A percentile compares a stretch with the other conserved stretches of the same genome.
Evolutionary conservation across 225 moss, liverwort and hornwort genomes (phyloP).

Genomic region (Anthoceros angustus): DNA sequence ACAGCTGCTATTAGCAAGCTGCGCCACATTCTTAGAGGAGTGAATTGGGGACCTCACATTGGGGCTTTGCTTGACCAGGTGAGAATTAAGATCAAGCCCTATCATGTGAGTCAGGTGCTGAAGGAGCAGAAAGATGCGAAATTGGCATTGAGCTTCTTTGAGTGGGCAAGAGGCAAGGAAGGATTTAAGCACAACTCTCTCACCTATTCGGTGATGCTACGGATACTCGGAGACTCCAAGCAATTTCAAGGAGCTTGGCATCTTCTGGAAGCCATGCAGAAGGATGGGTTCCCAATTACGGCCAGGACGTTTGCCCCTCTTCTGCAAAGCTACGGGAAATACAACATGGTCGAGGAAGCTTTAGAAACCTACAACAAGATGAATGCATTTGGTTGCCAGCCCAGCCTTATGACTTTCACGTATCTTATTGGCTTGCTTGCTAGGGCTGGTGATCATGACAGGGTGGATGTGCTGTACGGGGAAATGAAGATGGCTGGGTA

Average conservation of each 20-base stretch:
- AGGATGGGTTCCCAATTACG: slow-evolving; percentile 19
- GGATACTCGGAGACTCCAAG: slow-evolving; percentile 31
- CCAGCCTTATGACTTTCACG: slow-evolving; percentile 31
- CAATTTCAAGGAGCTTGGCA: slow-evolving; percentile 23
- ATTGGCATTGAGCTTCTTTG: slow-evolving; percentile 19
- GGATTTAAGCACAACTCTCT: slow-evolving; percentile 16
- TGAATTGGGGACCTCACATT: background rate
- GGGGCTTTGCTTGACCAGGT: slow-evolving; percentile 6
- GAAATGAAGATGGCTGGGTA: slow-evolving; percentile 31
- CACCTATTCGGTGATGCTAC: slow-evolving; percentile 29
- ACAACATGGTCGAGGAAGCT: slow-evolving; percentile 48
- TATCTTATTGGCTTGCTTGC: slow-evolving; percentile 37
- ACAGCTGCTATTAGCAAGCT: background rate
- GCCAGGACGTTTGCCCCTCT: slow-evolving; percentile 46
- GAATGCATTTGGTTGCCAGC: slow-evolving; percentile 25
- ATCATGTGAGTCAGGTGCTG: slow-evolving; percentile 18
- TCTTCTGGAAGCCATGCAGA: slow-evolving; percentile 23
- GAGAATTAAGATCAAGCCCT: slow-evolving; percentile 8
- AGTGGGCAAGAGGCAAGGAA: slow-evolving; percentile 17
- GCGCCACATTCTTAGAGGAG: background rate
- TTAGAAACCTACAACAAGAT: slow-evolving; percentile 26
- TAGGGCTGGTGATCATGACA: slow-evolving; percentile 28
- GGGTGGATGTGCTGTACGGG: slow-evolving; percentile 24
- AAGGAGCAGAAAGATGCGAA: slow-evolving; percentile 19
- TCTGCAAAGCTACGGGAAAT: slow-evolving; percentile 42